Conservation (phyloP, 169 alveolate species). For the Eimeria zaria region DNA sequence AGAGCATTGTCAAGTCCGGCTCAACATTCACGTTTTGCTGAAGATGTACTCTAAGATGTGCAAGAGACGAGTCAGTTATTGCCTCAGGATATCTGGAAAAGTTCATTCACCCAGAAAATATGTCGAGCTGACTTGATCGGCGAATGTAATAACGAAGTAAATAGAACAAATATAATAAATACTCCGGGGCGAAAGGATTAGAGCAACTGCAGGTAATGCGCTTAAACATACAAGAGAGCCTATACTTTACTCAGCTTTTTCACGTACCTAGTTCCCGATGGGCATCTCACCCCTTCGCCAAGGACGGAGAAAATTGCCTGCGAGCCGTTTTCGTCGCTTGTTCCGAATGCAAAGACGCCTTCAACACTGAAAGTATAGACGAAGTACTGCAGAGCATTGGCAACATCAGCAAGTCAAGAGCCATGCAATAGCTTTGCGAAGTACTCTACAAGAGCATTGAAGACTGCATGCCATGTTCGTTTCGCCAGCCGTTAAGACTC, state of each 20-base stretch:
- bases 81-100: conserved; percentile 63
- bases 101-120: neutral
- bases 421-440: neutral
- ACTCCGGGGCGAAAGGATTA: neutral
- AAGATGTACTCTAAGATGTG: conserved; percentile 62
- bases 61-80: conserved; percentile 52
- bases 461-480: neutral
- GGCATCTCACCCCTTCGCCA: conserved; percentile 64
- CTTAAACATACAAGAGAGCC: neutral
- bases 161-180: neutral
- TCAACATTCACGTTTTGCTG: conserved; percentile 55
- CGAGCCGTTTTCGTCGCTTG: conserved; percentile 42
- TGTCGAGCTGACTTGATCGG: neutral
- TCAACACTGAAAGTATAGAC: conserved; percentile 69
- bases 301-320: conserved; percentile 82
- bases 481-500: neutral
- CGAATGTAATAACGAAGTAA: neutral
- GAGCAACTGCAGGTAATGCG: neutral
- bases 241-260: neutral
- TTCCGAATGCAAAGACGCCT: conserved; percentile 76
- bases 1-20: conserved; percentile 59
- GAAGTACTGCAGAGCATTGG: conserved; percentile 68
- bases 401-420: neutral
- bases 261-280: conserved; percentile 51
- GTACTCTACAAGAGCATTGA: neutral